Evolutionary conservation across 305 asterid species (phyloP), one percentile per base, ranked within the genome.

Genomic region (Coffea humblotiana): DNA sequence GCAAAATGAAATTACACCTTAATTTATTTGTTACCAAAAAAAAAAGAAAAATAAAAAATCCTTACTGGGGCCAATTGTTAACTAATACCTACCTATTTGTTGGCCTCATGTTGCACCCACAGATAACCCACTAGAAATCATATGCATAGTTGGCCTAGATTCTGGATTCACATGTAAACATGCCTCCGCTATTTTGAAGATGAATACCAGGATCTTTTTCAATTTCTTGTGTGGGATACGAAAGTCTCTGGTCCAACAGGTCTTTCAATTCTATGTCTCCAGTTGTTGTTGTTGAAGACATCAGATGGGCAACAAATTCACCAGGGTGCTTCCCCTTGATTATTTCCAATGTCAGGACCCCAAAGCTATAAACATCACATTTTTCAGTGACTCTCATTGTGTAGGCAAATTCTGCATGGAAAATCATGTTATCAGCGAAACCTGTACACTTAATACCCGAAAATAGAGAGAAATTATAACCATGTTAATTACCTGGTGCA

Each of bases 401-500:
- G 51, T 58, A 80, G n/a, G 84, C 86, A 51, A 83, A 61, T 67
- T 83, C 86, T 83, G 79, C 71, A 75, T 64, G 29, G 16, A 51
- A 65, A 76, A 78, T 32, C 15, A 69, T 10, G 37, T 72, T 63
- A 40, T 58, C 29, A 47, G 60, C 27, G 43, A 37, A 61, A 14
- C 21, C 3, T 32, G 13, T 56, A 56, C 6, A 37, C 43, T 27
- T 25, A 71, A 43, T 58, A 9, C 27, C 23, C 21, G 52, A 71
- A 43, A 6, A 60, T 56, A 61, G 37, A 0, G 63, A 10, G 61
- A 9, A 43, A 0, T 8, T 60, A 14, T 32, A 37, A 37, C 43
- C 6, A 4, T 37, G 43, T 37, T 37, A 37, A 14, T 32, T 76
- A 84, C 89, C 89, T 27, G 88, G 89, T 51, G 89, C 89, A 12